Evolutionary conservation across 2,329 filamentous ascomycete species (phyloP), one percentile per base, ranked within the genome.

Genomic region (Colletotrichum melonis): DNA sequence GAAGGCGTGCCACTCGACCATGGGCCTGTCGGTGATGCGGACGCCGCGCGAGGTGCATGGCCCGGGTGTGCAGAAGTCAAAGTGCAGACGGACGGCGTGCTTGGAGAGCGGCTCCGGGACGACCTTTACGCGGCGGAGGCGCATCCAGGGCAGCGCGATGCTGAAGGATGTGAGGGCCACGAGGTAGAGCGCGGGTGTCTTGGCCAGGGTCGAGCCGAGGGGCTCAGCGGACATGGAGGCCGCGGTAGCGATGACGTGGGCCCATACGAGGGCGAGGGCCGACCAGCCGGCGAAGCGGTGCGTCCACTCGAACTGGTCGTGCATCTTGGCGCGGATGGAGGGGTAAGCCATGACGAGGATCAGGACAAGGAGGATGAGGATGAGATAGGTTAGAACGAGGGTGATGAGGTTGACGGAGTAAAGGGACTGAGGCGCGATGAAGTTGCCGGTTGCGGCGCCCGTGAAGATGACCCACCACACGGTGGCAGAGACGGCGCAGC

Each of bases 281-380:
- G 87, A 85, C 93, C 93, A 95, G 28, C 92, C 93, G 4, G 88
- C 88, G 80, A 93, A 95, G 64, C 93, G 91, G 81, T 95, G 93
- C 59, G 88, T 88, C 63, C 89, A 82, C 82, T 95, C 93, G 78
- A 94, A 95, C 69, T 87, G 81, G 81, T 95, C 88, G 83, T 95
- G 93, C 74, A 87, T 86, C 65, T 85, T 88, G 76, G 86, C 85
- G 30, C 93, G 90, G 76, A 95, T 86, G 9, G 81, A 79, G 3
- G 93, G 93, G 79, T 92, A 88, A 1, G 93, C 91, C 67, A 91
- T 88, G 62, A 85, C 82, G 66, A 93, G 85, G 77, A 95, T 92
- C 52, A 84, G 77, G 68, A 89, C 76, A 74, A 93, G 85, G 64
- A 94, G 84, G 1, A 84, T 79, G 55, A 90, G 84, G 54, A 94